These are phyloP conservation scores for Sporisorium exsertum DNA, from an alignment of 1,284 basidiomycete species.

Conservation along the genomic window DNA sequence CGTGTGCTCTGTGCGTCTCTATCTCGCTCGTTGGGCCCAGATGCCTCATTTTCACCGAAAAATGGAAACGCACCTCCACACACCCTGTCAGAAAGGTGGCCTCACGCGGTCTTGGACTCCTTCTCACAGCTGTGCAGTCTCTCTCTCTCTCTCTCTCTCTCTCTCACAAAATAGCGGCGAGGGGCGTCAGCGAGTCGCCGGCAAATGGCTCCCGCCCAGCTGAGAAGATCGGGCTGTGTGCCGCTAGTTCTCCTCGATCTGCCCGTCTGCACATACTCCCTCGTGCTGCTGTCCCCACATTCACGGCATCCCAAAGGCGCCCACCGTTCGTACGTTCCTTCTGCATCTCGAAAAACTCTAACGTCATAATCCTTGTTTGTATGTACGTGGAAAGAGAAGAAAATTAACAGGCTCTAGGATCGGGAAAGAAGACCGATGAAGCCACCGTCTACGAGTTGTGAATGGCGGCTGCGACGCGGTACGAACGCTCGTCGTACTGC, in stretches of 20 bases:
- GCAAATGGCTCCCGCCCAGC: neutral
- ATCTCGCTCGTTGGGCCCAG: neutral
- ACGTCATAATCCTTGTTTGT: neutral
- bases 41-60: neutral
- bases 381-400: neutral
- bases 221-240: too few species aligned
- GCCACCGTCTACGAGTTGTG: conserved; percentile 9
- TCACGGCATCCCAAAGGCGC: neutral
- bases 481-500: conserved; percentile 28
- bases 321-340: neutral
- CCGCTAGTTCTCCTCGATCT: neutral
- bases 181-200: neutral
- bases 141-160: neutral
- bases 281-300: neutral
- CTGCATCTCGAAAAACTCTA: neutral
- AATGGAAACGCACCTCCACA: neutral
- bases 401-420: neutral
- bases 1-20: neutral
- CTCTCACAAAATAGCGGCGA: neutral
- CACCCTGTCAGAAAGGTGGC: neutral
- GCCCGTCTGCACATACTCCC: neutral
- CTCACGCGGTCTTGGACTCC: too few species aligned
- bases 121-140: neutral
- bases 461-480: conserved; percentile 6
- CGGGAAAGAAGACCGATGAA: neutral